Evolutionary conservation across 2,329 filamentous ascomycete genomes (phyloP), one percentile per base, ranked within the genome.

Genomic region (Colletotrichum karsti): DNA sequence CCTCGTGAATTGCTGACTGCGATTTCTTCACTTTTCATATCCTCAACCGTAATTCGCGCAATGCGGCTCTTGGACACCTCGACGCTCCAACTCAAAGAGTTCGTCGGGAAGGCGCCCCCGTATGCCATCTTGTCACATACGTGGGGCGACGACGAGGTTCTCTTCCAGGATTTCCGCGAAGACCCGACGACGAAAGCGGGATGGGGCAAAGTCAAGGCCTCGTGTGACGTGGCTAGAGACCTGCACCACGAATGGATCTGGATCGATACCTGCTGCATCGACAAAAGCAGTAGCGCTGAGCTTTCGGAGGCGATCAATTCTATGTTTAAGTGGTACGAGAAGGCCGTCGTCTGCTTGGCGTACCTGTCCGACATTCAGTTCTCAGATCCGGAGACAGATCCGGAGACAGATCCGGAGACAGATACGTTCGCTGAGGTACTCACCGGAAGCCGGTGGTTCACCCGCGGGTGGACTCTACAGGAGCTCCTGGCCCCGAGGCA

Each of bases 91-190:
- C 46, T 50, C 22, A 9, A 10, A 6, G 46, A 50, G 13, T 50
- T 50, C 26, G 24, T 33, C 1, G 46, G 46, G 1, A 20, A 50
- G 22, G 8, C 10, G 13, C 46, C 46, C 2, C 22, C 22, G 0
- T 77, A 77, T 20, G 73, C 74, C 20, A 75, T 76, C 48, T 58
- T 76, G 3, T 77, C 75, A 8, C 75, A 77, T 28, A 75, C 70
- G 5, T 77, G 73, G 75, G 72, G 69, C 12, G 39, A 55, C 1
- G 73, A 65, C 9, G 73, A 77, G 33, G 67, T 73, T 2, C 69
- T 70, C 5, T 73, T 72, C 26, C 68, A 73, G 30, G 72, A 76
- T 18, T 35, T 76, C 20, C n/a, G 22, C 2, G 22, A 22, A 10
- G 26, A 30, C 3, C 5, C 13, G 5, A n/a, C n/a, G 1, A 48